Evolutionary conservation across 169 alveolate genomes (phyloP).

Genomic region (Plasmodium ovale): DNA sequence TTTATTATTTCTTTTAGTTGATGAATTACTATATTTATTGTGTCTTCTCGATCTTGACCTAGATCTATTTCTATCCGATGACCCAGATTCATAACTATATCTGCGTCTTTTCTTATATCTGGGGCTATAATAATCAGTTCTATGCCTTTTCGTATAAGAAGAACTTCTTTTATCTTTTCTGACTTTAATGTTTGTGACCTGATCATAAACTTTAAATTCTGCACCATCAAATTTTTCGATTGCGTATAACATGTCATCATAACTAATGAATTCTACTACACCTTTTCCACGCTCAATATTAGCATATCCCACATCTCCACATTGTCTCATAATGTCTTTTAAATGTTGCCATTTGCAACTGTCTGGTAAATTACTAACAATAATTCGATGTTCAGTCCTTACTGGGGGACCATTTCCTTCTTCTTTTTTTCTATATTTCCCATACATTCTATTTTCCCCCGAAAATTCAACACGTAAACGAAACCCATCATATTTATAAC

Average conservation of each 20-base stretch:
- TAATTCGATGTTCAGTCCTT: conserved; percentile 85
- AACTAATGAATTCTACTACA: conserved; percentile 80
- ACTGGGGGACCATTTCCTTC: conserved; percentile 68
- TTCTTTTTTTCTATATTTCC: conserved; percentile 69
- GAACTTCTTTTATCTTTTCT: conserved; percentile 57
- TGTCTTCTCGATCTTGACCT: conserved; percentile 46
- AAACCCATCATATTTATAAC: conserved; percentile 77
- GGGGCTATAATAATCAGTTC: conserved; percentile 59
- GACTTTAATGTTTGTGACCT: conserved; percentile 77
- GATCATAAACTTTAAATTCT: conserved; percentile 79
- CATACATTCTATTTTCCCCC: conserved; percentile 78
- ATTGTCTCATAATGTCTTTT: conserved; percentile 87
- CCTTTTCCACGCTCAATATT: conserved; percentile 84
- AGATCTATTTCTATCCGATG: conserved; percentile 39
- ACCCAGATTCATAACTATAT: conserved; percentile 69
- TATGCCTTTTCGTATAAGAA: conserved; percentile 49
- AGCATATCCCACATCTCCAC: conserved; percentile 89
- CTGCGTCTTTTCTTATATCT: conserved; percentile 68
- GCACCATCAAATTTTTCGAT: conserved; percentile 83
- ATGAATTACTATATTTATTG: conserved; percentile 50
- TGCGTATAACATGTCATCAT: conserved; percentile 84
- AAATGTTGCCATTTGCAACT: conserved; percentile 89
- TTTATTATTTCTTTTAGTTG: conserved; percentile 41
- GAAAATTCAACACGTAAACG: conserved; percentile 87
- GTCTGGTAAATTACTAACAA: conserved; percentile 85